These are phyloP conservation scores for Jaltomata sinuosa DNA, from an alignment of 257 asterid species.

Conservation along the genomic window DNA sequence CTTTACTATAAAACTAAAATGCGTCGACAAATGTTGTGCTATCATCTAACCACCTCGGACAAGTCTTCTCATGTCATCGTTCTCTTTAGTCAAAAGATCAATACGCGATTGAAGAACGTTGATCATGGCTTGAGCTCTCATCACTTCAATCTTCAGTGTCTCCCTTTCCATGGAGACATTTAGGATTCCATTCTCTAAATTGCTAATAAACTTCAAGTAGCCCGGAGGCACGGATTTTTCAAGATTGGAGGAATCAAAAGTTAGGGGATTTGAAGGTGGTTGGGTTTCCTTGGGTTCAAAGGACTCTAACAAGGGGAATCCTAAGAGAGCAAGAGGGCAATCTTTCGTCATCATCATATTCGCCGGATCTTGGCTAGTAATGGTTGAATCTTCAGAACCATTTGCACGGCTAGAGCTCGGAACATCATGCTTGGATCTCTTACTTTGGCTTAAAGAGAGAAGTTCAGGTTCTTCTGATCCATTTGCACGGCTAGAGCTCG, in stretches of 20 bases:
- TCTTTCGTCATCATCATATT: constrained; percentile 46
- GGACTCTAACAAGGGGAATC: constrained; percentile 42
- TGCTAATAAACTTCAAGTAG: constrained; percentile 60
- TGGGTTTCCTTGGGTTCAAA: constrained; percentile 29
- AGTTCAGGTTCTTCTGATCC: constrained; percentile 62
- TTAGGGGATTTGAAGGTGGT: constrained; percentile 17
- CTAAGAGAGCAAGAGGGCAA: constrained; percentile 31
- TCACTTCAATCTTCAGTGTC: constrained; percentile 68
- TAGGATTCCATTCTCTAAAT: constrained; percentile 58
- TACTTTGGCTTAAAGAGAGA: constrained; percentile 35
- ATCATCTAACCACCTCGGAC: constrained; percentile 12
- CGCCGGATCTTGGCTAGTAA: constrained; percentile 47
- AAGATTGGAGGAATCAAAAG: constrained; percentile 68
- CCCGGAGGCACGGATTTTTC: constrained; percentile 88
- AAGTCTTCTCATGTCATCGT: constrained; percentile 29
- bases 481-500: constrained; percentile 57
- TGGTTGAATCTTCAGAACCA: constrained; percentile 71
- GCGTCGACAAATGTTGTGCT: background rate
- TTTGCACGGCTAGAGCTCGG: constrained; percentile 62
- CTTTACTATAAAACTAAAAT: background rate
- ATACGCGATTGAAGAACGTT: constrained; percentile 61
- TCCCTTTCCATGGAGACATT: constrained; percentile 74
- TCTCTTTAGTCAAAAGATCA: constrained; percentile 43
- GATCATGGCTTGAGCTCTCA: constrained; percentile 87
- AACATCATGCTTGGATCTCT: constrained; percentile 37